Evolutionary conservation across 192 early-diverging fungal species (phyloP).

Genomic region (Geosiphon pyriformis): DNA sequence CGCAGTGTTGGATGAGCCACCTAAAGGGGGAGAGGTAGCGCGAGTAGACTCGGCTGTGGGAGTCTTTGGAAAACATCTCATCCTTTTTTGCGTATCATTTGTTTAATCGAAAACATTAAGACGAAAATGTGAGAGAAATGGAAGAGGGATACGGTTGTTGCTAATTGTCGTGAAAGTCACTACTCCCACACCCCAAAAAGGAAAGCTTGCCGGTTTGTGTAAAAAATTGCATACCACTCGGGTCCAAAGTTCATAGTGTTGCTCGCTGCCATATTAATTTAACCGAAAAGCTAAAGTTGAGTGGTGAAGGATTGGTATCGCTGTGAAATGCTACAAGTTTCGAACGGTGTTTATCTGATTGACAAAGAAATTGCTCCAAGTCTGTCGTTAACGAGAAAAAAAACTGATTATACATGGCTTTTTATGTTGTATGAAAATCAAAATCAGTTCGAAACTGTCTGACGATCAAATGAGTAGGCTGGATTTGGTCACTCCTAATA

Average conservation of each 20-base stretch:
- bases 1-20: constrained; percentile 5
- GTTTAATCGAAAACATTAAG: not conserved
- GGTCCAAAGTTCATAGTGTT: constrained; percentile 78
- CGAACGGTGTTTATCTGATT: no score
- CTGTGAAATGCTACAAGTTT: no score
- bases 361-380: no score
- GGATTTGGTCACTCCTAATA: no score
- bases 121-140: not conserved
- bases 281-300: no score
- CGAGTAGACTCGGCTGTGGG: constrained; percentile 15
- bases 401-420: no score
- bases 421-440: no score
- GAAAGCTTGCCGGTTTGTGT: not conserved
- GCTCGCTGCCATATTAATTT: constrained; percentile 22
- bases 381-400: no score
- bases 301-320: no score
- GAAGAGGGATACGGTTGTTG: not conserved
- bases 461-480: no score
- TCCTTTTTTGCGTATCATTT: constrained; percentile 13
- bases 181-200: constrained; percentile 30
- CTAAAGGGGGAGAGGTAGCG: constrained; percentile 15
- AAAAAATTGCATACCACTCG: constrained; percentile 53
- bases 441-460: no score
- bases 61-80: constrained; percentile 25
- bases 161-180: not conserved